Evolutionary conservation across 345 rosid genomes (phyloP), one percentile per base, ranked within the genome.

Genomic region (Gossypium australe): DNA sequence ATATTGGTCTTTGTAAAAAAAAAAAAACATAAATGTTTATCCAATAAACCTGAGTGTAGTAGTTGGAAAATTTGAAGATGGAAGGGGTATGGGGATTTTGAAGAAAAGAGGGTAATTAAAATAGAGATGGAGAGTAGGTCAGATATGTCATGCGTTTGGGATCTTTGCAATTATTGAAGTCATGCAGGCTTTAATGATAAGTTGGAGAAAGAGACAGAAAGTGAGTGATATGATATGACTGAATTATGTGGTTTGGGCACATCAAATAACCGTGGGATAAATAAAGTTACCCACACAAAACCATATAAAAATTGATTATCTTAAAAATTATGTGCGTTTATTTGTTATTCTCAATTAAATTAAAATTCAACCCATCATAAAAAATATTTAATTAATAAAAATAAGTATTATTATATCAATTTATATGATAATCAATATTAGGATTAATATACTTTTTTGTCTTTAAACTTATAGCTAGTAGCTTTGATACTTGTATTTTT

Each of bases 81-180:
- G 52, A 48, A 48, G 3, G 17, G 51, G 12, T 3, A 51, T 14
- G 55, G 9, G 17, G 7, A 34, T 34, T 34, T 34, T 34, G 41
- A 34, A 34, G 41, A 34, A 6, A 34, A 5, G n/a, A 51, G 16
- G n/a, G 56, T 14, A 51, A 51, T 51, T 51, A 51, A 51, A 51
- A 12, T 2, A 13, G 16, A 13, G 53, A 49, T 49, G 53, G 16
- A 51, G 18, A 51, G 56, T 51, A 51, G 85, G 89, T 84, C 87
- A 82, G 87, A 81, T 71, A 47, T 91, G 98, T 86, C 97, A 93
- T 89, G 98, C 98, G 89, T 90, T 92, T 84, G 89, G 94, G 93
- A 90, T 88, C 88, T 75, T 90, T 89, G 96, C 97, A 92, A 94
- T 94, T 61, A 94, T 94, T 94, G 98, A 88, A 90, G 74, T 86